Evolutionary conservation across 768 basidiomycete species (phyloP), one percentile per base, ranked within the genome.

Genomic region (Coprinopsis strossmayeri): DNA sequence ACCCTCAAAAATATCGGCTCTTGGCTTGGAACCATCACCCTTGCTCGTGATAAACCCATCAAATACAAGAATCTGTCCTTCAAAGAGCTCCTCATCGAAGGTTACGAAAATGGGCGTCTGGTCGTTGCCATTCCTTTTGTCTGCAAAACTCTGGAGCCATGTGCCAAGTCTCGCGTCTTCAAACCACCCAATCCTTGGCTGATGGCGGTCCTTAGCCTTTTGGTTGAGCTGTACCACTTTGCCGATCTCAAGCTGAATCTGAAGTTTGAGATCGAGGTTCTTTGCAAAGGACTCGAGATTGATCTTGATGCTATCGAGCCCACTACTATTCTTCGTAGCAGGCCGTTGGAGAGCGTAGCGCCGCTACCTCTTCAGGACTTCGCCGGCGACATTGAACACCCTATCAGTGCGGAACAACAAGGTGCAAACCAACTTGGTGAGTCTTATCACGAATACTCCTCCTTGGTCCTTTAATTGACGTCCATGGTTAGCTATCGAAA

Each of bases 131-230:
- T 99, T 49, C 92, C 96, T 0, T 99, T 98, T 64, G 91, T 98
- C 30, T 98, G 95, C 81, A 96, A 96, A 66, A 87, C 92, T 1
- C 78, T 99, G 39, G 90, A 93, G 62, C 89, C 89, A 39, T 92
- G 91, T 53, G 77, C 84, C 41, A 83, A 85, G 60, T 98, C 95
- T 26, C 84, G 74, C 55, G 88, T 98, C 23, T 99, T 99, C 79
- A 86, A 79, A 59, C 87, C 92, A 17, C 96, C 96, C 21, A 99
- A 97, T 64, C 96, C 96, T 1, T 99, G 96, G 96, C 69, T 99
- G 43, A 94, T 97, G 87, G 94, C 89, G 0, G 89, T 99, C 54
- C 74, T 98, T 58, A 82, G 87, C 55, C 74, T 98, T 35, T 78
- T 98, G 38, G 89, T 83, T 37, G 96, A 99, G 63, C 77, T 99